Evolutionary conservation across 495 filamentous ascomycete species (phyloP).

Genomic region (Penicillium macrosclerotiorum): DNA sequence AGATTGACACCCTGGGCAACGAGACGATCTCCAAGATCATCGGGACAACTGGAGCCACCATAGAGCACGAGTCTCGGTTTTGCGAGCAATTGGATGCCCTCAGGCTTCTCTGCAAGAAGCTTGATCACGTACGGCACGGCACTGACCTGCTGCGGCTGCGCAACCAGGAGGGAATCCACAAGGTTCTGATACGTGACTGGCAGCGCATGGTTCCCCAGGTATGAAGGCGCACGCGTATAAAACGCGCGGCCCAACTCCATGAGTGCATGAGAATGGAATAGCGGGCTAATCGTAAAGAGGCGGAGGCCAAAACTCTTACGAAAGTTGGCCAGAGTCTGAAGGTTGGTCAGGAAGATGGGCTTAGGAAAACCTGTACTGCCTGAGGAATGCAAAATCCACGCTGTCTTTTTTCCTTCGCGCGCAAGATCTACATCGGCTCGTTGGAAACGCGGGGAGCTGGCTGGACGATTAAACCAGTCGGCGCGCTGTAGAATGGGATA

Average conservation of each 20-base stretch:
- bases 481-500: constrained; percentile 12
- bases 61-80: constrained; percentile 47
- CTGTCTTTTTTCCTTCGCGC: constrained; percentile 35
- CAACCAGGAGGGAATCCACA: constrained; percentile 42
- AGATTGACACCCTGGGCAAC: constrained; percentile 55
- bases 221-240: constrained; percentile 42
- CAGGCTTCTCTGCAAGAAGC: constrained; percentile 48
- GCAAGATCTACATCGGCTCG: constrained; percentile 10
- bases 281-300: constrained; percentile 51
- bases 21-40: constrained; percentile 54
- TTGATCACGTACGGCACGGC: constrained; percentile 57
- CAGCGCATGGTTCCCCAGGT: constrained; percentile 48
- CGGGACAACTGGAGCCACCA: constrained; percentile 53
- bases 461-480: constrained; percentile 20
- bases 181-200: constrained; percentile 54
- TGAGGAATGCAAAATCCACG: constrained; percentile 56
- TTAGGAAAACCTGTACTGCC: constrained; percentile 62
- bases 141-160: constrained; percentile 50
- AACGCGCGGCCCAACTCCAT: constrained; percentile 46
- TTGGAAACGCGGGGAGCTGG: constrained; percentile 9
- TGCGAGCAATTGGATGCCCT: constrained; percentile 45
- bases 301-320: constrained; percentile 28
- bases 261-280: constrained; percentile 52
- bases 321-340: constrained; percentile 38
- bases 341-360: constrained; percentile 41